phyloP scores from a whole-genome alignment of 2,329 filamentous ascomycete species.

The Cylindrodendrum hubeiense region DNA sequence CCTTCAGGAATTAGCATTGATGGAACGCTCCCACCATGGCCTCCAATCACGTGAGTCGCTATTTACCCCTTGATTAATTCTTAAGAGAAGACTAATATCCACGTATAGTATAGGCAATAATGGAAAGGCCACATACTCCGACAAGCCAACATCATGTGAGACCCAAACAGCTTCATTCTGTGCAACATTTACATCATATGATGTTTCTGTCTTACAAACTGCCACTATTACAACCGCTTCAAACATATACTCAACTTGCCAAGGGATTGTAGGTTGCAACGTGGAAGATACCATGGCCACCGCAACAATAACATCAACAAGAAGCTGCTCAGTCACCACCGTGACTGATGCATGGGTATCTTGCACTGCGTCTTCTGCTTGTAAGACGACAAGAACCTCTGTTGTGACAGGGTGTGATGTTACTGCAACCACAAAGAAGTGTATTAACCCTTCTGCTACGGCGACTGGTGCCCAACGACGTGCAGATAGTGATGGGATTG shows the following conservation, averaged over 20 bases:
- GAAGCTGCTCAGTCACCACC: background rate
- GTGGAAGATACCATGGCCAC: slow-evolving; percentile 11
- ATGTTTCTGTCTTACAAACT: slow-evolving; percentile 15
- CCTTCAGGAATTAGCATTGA: slow-evolving; percentile 20
- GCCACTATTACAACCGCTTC: slow-evolving; percentile 18
- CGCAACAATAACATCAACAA: slow-evolving; percentile 4
- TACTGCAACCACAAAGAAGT: background rate
- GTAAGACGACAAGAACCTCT: background rate
- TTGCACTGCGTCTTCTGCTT: background rate
- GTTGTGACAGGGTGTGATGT: background rate
- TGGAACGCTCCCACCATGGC: slow-evolving; percentile 27
- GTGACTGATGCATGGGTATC: background rate
- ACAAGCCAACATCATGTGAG: slow-evolving; percentile 18
- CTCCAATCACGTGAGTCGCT: slow-evolving; percentile 28
- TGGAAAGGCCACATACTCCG: slow-evolving; percentile 15
- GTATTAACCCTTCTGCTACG: background rate
- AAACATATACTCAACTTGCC: slow-evolving; percentile 4
- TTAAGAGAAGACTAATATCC: background rate
- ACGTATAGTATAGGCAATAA: slow-evolving; percentile 17
- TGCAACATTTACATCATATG: slow-evolving; percentile 21
- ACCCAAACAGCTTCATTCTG: slow-evolving; percentile 23
- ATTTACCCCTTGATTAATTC: background rate
- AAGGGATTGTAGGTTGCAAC: slow-evolving; percentile 20
- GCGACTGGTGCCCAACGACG: background rate
- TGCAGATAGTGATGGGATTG: background rate